phyloP scores from a whole-genome alignment of 177 flowering plant species.

The Viscum album region DNA sequence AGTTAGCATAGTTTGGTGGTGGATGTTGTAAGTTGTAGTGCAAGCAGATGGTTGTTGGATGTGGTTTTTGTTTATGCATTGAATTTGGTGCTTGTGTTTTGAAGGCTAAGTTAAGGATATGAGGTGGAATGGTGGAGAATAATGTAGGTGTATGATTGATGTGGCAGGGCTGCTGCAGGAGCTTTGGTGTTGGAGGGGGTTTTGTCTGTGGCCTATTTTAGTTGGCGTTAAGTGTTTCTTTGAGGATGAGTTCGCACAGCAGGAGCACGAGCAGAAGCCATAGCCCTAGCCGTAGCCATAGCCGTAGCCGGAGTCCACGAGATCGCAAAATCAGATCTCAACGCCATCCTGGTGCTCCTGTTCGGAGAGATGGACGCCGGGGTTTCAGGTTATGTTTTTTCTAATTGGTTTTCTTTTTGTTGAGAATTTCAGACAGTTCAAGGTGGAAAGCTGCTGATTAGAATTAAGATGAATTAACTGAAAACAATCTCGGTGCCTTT shows the following conservation, averaged over 20 bases:
- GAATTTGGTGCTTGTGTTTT: constrained; percentile 18
- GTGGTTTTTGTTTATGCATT: constrained; percentile 12
- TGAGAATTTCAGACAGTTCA: neutral
- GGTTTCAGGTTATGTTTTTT: constrained; percentile 34
- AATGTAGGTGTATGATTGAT: constrained; percentile 17
- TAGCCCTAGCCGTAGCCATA: constrained; percentile 10
- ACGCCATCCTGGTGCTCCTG: constrained; percentile 36
- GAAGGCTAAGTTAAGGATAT: constrained; percentile 14
- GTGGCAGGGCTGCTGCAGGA: constrained; percentile 17
- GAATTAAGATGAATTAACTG: neutral
- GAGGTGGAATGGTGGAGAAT: constrained; percentile 18
- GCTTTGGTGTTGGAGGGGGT: constrained; percentile 13
- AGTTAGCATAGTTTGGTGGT: constrained; percentile 4
- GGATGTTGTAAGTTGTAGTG: constrained; percentile 7
- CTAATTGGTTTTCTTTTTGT: constrained; percentile 8
- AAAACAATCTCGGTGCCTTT: too few species aligned
- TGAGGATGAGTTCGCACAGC: constrained; percentile 20
- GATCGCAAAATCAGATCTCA: constrained; percentile 34
- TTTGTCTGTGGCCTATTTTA: neutral
- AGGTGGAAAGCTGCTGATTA: neutral
- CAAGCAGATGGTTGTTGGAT: constrained; percentile 10
- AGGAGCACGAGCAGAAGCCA: constrained; percentile 20
- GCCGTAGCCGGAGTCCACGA: constrained; percentile 33
- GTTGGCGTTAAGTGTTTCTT: constrained; percentile 10
- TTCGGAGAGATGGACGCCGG: constrained; percentile 31